phyloP scores from a whole-genome alignment of 2,329 filamentous ascomycete species.

The Penicillium glabrum region DNA sequence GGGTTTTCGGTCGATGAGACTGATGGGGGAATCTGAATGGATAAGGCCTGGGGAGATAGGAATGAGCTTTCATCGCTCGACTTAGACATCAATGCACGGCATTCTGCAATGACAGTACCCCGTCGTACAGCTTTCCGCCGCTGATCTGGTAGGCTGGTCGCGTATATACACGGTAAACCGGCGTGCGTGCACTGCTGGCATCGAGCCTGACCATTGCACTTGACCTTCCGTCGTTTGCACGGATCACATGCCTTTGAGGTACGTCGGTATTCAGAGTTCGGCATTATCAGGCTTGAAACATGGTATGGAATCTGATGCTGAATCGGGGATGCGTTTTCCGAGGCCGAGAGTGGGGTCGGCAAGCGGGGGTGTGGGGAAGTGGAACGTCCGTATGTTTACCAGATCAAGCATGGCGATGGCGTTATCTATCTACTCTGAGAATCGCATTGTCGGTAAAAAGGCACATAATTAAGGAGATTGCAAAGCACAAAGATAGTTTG shows the following conservation, averaged over 20 bases:
- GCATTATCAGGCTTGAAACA: not conserved
- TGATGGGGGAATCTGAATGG: not conserved
- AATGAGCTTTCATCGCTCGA: not conserved
- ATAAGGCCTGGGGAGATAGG: not conserved
- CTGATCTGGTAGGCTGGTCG: constrained; percentile 28
- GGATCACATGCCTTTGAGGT: constrained; percentile 43
- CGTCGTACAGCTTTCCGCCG: constrained; percentile 40
- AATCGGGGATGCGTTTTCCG: not conserved
- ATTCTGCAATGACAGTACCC: constrained; percentile 44
- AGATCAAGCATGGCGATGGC: too few relatives aligned
- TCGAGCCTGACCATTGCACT: constrained; percentile 47
- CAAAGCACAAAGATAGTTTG: too few relatives aligned
- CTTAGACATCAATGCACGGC: not conserved
- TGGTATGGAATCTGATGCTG: not conserved
- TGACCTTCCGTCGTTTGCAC: constrained; percentile 49
- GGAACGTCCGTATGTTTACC: not conserved
- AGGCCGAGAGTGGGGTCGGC: not conserved
- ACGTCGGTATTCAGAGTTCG: not conserved
- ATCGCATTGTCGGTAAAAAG: too few relatives aligned
- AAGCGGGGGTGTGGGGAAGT: not conserved
- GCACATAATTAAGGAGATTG: too few relatives aligned
- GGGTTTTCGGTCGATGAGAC: constrained; percentile 1
- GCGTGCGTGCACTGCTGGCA: constrained; percentile 48
- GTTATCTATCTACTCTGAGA: too few relatives aligned
- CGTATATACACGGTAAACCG: constrained; percentile 48